Conservation (phyloP, 305 asterid genomes). For the Andrographis paniculata region DNA sequence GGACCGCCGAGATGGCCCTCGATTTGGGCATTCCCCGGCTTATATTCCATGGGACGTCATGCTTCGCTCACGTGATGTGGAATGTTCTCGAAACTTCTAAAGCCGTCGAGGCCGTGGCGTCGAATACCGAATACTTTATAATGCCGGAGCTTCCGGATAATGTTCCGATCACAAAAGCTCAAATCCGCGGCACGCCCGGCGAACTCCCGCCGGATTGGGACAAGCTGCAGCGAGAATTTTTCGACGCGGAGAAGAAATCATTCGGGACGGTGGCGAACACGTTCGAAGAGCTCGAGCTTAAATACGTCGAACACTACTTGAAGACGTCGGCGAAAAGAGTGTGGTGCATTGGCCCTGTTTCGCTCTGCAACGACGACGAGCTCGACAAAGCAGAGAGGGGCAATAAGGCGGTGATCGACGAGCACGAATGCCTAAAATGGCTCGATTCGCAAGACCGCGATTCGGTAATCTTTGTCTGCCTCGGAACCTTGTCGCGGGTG, state of each 20-base stretch:
- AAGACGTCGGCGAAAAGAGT: background rate
- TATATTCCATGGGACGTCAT: background rate
- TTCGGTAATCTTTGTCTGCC: background rate
- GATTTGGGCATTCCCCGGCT: background rate
- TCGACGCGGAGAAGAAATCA: background rate
- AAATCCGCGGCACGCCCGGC: background rate
- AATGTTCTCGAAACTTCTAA: too few species aligned
- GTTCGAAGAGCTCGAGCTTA: background rate
- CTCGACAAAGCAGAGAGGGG: background rate
- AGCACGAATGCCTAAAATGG: background rate
- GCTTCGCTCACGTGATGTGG: background rate
- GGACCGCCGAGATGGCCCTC: background rate
- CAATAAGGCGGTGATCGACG: background rate
- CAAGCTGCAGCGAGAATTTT: background rate
- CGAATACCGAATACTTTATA: background rate
- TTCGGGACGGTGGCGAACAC: background rate
- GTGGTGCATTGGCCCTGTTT: slow-evolving; percentile 9
- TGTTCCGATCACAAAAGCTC: background rate
- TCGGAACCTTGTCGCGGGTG: background rate
- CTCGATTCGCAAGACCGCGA: background rate
- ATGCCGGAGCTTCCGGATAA: background rate
- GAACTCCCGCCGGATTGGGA: background rate
- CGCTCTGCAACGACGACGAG: slow-evolving; percentile 1
- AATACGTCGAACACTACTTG: background rate
- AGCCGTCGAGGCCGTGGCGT: background rate